Conservation (phyloP, 148 eudicot genomes). For the Silene uniflora region DNA sequence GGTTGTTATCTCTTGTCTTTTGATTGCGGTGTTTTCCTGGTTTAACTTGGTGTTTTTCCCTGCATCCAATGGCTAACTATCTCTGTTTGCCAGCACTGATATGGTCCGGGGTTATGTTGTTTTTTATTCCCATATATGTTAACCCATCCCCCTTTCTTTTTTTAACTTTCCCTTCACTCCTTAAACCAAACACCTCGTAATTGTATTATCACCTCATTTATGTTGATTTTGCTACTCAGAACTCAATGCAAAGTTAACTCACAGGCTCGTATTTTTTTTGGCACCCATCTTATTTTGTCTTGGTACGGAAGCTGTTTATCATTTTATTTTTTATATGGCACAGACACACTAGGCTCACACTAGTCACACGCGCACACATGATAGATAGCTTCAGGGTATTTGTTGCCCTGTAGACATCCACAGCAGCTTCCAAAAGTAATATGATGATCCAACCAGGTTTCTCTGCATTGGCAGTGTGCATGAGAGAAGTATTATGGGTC, state of each 20-base stretch:
- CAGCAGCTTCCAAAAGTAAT: conserved; percentile 68
- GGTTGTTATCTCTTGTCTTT: too few relatives aligned
- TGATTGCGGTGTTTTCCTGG: too few relatives aligned
- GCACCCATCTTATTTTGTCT: not conserved
- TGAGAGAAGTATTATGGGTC: conserved; percentile 89
- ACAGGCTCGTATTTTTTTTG: too few relatives aligned
- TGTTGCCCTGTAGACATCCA: conserved; percentile 34
- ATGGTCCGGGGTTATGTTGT: too few relatives aligned
- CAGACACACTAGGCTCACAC: not conserved
- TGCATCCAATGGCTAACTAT: too few relatives aligned
- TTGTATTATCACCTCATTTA: not conserved
- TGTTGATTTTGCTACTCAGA: too few relatives aligned
- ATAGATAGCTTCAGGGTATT: conserved; percentile 30
- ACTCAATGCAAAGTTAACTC: too few relatives aligned
- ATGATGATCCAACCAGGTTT: conserved; percentile 85
- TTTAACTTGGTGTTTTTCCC: too few relatives aligned
- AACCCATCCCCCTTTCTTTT: too few relatives aligned
- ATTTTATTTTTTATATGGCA: conserved; percentile 11
- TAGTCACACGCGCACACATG: conserved; percentile 21
- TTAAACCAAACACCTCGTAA: not conserved
- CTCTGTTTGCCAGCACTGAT: too few relatives aligned
- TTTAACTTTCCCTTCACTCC: too few relatives aligned
- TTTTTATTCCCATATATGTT: too few relatives aligned
- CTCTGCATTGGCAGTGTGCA: conserved; percentile 94
- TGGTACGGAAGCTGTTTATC: conserved; percentile 51